Base-by-base conservation (phyloP, 306 rosid species). In the Dryas drummondii region DNA sequence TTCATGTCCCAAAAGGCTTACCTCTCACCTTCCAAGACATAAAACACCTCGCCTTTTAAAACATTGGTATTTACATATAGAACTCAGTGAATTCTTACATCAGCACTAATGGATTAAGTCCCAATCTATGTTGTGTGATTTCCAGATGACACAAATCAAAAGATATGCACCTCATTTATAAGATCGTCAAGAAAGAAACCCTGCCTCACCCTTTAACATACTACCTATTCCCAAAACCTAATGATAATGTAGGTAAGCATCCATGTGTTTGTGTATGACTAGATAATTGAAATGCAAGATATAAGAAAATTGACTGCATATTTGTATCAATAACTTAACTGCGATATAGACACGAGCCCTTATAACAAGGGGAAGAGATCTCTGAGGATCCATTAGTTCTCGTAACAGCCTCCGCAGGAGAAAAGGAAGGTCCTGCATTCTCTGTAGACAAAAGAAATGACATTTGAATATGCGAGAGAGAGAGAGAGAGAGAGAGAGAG, bases 291-390 rank as follows among this genome's bases (percentile, higher is more conserved):
- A 37, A 26, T 5, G 50, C 48, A 72, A 22, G 15, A 74, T 45
- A 51, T 22, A 54, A 59, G 19, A 62, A 17, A 63, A 71, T 19
- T 50, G 50, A 62, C 40, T 1, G 70, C 40, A 77, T 5, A 57
- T 54, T 54, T 78, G 44, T 10, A 54, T 26, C 71, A 37, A 41
- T 68, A 49, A 88, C 94, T 81, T 84, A 85, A 91, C 97, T 72
- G 92, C 83, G 54, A 87, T 54, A 68, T 71, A 84, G 49, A 94
- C 84, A 51, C 97, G 97, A 22, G 97, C 87, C 77, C 88, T 86
- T n/a, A 88, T 75, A 77, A 89, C 93, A 81, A 87, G 88, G 51
- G 97, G 97, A 80, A 91, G 98, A 22, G 97, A 84, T 84, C 90
- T 87, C 6, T 48, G 86, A 63, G 97, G 97, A 80, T 94, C 83